Base-by-base conservation (phyloP, 306 rosid species). In the Gillenia trifoliata region DNA sequence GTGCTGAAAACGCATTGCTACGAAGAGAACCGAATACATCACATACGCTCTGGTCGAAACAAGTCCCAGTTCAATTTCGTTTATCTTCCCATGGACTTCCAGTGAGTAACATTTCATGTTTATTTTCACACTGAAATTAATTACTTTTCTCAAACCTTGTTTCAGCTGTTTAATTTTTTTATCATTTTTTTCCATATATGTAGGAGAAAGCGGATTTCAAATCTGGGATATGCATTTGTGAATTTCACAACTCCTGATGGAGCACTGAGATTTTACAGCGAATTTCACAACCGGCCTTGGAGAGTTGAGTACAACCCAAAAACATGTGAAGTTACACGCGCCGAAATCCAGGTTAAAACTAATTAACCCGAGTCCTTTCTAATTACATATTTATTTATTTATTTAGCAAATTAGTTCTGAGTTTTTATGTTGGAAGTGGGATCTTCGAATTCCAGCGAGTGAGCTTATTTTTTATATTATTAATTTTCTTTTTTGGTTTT, bases 211-310 rank as follows among this genome's bases (percentile, higher is more conserved):
- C 41, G 23, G 45, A 50, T 52, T 2, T 52, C 87, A 0, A 91
- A 91, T 82, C 63, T 91, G 55, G 92, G 97, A 0, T 89, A 91
- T 20, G 92, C 93, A 0, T 91, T 91, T 25, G 92, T 91, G 0
- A 91, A 89, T 38, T 92, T 92, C 9, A 87, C 84, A 0, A 75
- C 73, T 1, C 8, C 86, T 0, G 4, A 2, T 0, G 93, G 85
- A 17, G 92, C 92, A 0, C 66, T 66, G 16, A 70, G 67, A 30
- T 92, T 92, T 20, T 78, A 36, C 50, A 0, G 31, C 7, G 30
- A 19, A 20, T 84, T 77, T 55, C 40, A 88, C 0, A 78, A 82
- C 13, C 23, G 25, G 4, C n/a, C 29, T 2, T 92, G 96, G 97
- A 31, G 31, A 0, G 87, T 75, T 0, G 0, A 4, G 0, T 16